A percentile compares a stretch with the other conserved stretches of the same genome.
phyloP scores from a whole-genome alignment of 1,284 basidiomycete genomes.

The Cutaneotrichosporon sp. region DNA sequence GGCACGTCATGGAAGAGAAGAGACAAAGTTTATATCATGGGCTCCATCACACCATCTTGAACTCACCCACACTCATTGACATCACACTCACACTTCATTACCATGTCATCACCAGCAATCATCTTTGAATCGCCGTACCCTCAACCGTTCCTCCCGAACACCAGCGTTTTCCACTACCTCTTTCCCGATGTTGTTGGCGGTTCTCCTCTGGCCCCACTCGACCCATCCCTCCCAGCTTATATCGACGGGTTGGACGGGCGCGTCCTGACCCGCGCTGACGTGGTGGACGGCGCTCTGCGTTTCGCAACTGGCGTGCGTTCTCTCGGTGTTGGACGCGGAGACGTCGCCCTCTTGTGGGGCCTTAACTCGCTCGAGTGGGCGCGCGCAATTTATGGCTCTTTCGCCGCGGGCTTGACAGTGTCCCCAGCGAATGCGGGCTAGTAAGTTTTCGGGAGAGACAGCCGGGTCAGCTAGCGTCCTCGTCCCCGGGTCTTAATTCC shows the following conservation, averaged over 20 bases:
- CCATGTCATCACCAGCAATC: conserved; percentile 7
- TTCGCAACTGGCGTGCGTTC: conserved; percentile 60
- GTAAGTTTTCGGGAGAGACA: conserved; percentile 27
- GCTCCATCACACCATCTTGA: neutral
- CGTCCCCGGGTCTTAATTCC: too few species aligned
- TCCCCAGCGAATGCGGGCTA: conserved; percentile 48
- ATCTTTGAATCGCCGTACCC: conserved; percentile 22
- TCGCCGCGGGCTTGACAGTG: conserved; percentile 39
- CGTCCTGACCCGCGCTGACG: conserved; percentile 61
- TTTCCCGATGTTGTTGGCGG: conserved; percentile 13
- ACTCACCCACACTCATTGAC: neutral
- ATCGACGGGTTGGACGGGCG: conserved; percentile 65
- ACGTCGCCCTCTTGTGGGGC: conserved; percentile 46
- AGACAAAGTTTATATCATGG: neutral
- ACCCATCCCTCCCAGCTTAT: conserved; percentile 58
- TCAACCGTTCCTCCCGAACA: conserved; percentile 16
- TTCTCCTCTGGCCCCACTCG: conserved; percentile 34
- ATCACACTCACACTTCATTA: too few species aligned
- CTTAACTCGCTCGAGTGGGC: conserved; percentile 63
- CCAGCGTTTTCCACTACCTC: conserved; percentile 21
- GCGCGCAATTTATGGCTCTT: conserved; percentile 57
- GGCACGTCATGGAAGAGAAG: neutral
- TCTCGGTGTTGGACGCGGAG: conserved; percentile 36
- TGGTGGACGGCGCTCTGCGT: conserved; percentile 61
- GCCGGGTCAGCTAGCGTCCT: neutral